Evolutionary conservation across 179 eudicot species (phyloP).

Genomic region (Carnegiea gigantea): DNA sequence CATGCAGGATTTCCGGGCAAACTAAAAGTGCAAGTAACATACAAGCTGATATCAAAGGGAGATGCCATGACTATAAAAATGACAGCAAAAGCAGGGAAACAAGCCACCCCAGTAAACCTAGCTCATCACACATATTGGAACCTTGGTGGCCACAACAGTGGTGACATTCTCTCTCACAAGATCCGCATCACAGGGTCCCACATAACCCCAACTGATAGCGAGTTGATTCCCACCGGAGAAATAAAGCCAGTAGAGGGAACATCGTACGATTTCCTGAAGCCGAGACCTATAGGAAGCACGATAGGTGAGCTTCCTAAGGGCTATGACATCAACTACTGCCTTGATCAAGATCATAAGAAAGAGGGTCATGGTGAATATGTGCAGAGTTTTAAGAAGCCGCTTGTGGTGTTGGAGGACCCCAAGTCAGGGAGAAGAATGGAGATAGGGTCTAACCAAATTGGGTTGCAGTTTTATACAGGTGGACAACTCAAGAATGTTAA

Average conservation of each 20-base stretch:
- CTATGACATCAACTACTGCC: constrained; percentile 36
- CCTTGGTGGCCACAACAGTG: constrained; percentile 37
- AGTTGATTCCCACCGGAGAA: constrained; percentile 34
- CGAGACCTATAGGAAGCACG: constrained; percentile 21
- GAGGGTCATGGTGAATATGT: neutral
- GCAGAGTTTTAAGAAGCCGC: neutral
- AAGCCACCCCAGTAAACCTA: constrained; percentile 34
- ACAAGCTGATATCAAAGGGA: constrained; percentile 18
- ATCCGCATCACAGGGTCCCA: constrained; percentile 25
- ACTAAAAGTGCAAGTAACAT: constrained; percentile 22
- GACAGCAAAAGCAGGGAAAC: constrained; percentile 20
- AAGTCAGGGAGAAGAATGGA: constrained; percentile 36
- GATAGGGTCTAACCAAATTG: constrained; percentile 23
- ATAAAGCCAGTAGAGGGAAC: constrained; percentile 18
- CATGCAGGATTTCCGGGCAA: constrained; percentile 32
- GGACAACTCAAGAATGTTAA: constrained; percentile 18
- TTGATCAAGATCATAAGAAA: constrained; percentile 12
- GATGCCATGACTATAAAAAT: constrained; percentile 22
- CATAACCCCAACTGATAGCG: constrained; percentile 24
- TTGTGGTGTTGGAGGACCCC: constrained; percentile 20
- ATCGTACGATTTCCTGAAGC: constrained; percentile 27
- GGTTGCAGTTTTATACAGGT: constrained; percentile 33
- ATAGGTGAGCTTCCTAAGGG: constrained; percentile 24
- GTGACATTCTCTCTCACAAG: constrained; percentile 27
- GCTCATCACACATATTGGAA: constrained; percentile 40